Conservation (phyloP, 768 basidiomycete genomes). For the Pisolithus microcarpus region DNA sequence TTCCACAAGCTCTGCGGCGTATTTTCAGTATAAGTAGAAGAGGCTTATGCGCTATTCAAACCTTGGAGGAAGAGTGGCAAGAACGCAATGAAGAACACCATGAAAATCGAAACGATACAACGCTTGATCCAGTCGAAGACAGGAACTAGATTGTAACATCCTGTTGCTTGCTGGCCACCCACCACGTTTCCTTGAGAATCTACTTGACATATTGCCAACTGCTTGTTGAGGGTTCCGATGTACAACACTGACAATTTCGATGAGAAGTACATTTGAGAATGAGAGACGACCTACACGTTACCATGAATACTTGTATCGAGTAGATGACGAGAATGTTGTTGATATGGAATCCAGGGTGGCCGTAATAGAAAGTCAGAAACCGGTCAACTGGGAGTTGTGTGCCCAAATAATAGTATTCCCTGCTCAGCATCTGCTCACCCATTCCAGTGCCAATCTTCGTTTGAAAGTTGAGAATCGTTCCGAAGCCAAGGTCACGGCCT, state of each 20-base stretch:
- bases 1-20: constrained; percentile 76
- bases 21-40: constrained; percentile 1
- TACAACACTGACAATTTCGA: constrained; percentile 57
- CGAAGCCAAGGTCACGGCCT: constrained; percentile 98
- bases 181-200: constrained; percentile 76
- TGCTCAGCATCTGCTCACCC: constrained; percentile 99
- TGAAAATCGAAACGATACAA: constrained; percentile 94
- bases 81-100: constrained; percentile 98
- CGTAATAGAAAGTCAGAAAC: constrained; percentile 99
- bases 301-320: constrained; percentile 97
- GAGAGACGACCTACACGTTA: constrained; percentile 59
- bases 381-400: constrained; percentile 97
- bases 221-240: constrained; percentile 94
- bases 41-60: constrained; percentile 28
- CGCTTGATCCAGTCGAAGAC: constrained; percentile 98
- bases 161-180: constrained; percentile 67
- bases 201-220: constrained; percentile 79
- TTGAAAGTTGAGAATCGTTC: constrained; percentile 98
- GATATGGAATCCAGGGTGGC: constrained; percentile 98
- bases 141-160: constrained; percentile 90
- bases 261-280: not conserved
- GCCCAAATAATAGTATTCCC: constrained; percentile 98
- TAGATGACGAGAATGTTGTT: constrained; percentile 99
- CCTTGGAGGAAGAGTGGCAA: constrained; percentile 94
- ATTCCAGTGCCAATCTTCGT: constrained; percentile 99